Conservation (phyloP, 2,329 filamentous ascomycete species). For the Sporothrix humicola region DNA sequence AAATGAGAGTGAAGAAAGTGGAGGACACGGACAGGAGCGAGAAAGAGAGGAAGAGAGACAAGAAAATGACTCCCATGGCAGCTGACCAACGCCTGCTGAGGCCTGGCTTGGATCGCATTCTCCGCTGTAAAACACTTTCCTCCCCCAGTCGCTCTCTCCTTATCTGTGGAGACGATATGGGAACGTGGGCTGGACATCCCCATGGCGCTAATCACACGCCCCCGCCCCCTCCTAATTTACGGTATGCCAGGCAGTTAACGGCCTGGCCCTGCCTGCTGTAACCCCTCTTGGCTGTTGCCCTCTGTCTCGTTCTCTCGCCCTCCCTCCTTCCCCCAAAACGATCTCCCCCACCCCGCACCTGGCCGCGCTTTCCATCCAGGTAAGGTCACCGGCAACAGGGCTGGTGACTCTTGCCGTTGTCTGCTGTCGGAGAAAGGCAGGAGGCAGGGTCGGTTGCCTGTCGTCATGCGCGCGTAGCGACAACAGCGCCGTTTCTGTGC, state of each 20-base stretch:
- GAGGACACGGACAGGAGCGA: neutral
- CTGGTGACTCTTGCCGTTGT: constrained; percentile 27
- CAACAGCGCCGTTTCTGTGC: neutral
- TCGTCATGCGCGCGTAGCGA: constrained; percentile 28
- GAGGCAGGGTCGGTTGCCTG: neutral
- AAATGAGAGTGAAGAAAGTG: neutral
- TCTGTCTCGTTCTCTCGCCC: neutral
- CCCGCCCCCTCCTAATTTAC: constrained; percentile 2
- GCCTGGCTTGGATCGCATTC: neutral
- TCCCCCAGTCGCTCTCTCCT: constrained; percentile 16
- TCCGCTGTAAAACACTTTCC: neutral
- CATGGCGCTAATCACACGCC: constrained; percentile 29
- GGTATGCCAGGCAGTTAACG: constrained; percentile 11
- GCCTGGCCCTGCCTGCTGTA: neutral
- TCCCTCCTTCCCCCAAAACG: neutral
- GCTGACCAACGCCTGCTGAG: constrained; percentile 10
- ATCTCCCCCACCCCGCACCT: constrained; percentile 19
- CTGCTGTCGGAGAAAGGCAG: constrained; percentile 1
- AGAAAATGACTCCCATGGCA: neutral
- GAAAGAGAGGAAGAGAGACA: neutral
- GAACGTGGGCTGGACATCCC: neutral
- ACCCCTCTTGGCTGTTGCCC: neutral
- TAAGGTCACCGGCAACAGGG: constrained; percentile 22
- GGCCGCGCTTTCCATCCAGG: constrained; percentile 8
- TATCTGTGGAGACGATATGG: constrained; percentile 28